Conservation (phyloP, 2,329 filamentous ascomycete species). For the Xylaria sp. region DNA sequence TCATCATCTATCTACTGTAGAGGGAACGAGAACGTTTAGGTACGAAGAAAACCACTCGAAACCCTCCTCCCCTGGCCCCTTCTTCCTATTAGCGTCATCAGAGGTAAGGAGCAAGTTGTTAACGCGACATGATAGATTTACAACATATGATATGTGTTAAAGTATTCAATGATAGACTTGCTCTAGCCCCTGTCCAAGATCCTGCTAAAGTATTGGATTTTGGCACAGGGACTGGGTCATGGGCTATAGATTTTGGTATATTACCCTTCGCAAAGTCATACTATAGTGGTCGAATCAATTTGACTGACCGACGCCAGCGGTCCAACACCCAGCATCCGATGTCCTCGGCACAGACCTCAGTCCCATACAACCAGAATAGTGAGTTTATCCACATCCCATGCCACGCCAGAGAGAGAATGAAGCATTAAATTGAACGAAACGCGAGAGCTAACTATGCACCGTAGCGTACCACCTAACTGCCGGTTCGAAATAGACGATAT, state of each 20-base stretch:
- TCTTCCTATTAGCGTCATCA: neutral
- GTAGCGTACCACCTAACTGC: constrained; percentile 63
- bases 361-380: constrained; percentile 58
- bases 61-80: neutral
- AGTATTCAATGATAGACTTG: constrained; percentile 56
- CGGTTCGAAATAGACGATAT: constrained; percentile 66
- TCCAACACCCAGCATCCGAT: constrained; percentile 52
- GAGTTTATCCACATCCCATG: neutral
- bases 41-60: constrained; percentile 9
- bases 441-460: neutral
- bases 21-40: constrained; percentile 38
- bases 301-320: constrained; percentile 44
- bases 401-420: neutral
- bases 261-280: neutral
- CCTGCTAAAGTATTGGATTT: constrained; percentile 59
- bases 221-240: constrained; percentile 63
- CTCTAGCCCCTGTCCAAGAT: constrained; percentile 55
- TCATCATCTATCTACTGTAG: constrained; percentile 17
- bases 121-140: constrained; percentile 48
- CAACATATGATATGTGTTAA: constrained; percentile 51
- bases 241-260: constrained; percentile 61
- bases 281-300: neutral
- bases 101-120: neutral
- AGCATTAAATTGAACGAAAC: neutral
- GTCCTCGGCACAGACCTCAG: constrained; percentile 60